phyloP scores from a whole-genome alignment of 148 eudicot species.

The Oxyria digyna region DNA sequence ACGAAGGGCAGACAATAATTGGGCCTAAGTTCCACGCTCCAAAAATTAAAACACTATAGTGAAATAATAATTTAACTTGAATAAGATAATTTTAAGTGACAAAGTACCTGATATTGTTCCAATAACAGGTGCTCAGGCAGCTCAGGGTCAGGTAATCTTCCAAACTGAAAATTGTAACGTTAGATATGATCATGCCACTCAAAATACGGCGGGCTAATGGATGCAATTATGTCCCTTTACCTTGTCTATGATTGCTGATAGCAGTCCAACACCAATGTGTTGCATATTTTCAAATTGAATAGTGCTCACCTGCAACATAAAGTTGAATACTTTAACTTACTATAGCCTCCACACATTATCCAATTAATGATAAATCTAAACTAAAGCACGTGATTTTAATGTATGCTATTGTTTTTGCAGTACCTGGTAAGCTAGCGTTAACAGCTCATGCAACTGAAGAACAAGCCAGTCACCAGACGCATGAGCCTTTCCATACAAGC shows the following conservation, averaged over 20 bases:
- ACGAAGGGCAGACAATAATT: conserved; percentile 90
- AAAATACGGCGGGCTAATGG: neutral
- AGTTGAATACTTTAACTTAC: neutral
- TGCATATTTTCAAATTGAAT: conserved; percentile 95
- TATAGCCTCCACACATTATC: neutral
- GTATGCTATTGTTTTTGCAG: neutral
- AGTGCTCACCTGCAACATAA: conserved; percentile 69
- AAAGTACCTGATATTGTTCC: conserved; percentile 87
- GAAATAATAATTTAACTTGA: neutral
- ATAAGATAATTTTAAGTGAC: neutral
- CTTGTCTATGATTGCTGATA: conserved; percentile 86
- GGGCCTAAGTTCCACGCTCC: conserved; percentile 45
- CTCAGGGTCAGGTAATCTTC: conserved; percentile 72
- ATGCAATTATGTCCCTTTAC: conserved; percentile 21
- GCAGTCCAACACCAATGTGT: conserved; percentile 75
- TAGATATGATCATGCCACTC: neutral
- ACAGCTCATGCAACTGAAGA: conserved; percentile 79
- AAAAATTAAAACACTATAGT: neutral
- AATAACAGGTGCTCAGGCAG: conserved; percentile 79
- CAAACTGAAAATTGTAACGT: conserved; percentile 49
- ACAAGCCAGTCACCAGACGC: conserved; percentile 72
- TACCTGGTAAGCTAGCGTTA: conserved; percentile 98
- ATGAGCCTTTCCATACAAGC: conserved; percentile 29
- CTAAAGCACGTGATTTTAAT: neutral
- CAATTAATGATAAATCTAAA: neutral